phyloP scores from a whole-genome alignment of 1,139 yeast genomes.

The Suhomyces choctaworum region DNA sequence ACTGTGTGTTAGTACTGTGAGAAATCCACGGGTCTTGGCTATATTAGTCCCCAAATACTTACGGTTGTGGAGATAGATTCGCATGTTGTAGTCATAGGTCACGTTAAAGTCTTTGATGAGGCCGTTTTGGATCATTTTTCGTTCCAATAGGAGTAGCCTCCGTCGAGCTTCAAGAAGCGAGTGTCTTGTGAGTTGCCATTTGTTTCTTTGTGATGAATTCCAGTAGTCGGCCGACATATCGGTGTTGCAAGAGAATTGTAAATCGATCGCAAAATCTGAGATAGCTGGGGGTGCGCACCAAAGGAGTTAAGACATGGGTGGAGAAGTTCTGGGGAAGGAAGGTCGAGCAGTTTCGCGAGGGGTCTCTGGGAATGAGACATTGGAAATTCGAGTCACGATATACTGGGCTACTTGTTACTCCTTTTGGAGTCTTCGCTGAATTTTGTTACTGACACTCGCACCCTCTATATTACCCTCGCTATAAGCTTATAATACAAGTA shows the following conservation, averaged over 20 bases:
- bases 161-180: constrained; percentile 43
- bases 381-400: too few relatives aligned
- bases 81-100: constrained; percentile 59
- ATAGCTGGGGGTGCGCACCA: too few relatives aligned
- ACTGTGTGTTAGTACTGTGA: constrained; percentile 27
- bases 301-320: too few relatives aligned
- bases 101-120: constrained; percentile 46
- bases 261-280: neutral
- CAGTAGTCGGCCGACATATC: constrained; percentile 51
- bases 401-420: too few relatives aligned
- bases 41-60: constrained; percentile 10
- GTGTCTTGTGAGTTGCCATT: constrained; percentile 45
- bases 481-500: neutral
- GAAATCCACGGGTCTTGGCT: neutral
- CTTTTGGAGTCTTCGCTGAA: too few relatives aligned
- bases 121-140: constrained; percentile 50
- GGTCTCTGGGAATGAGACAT: too few relatives aligned
- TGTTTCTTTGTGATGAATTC: constrained; percentile 45
- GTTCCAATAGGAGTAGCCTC: constrained; percentile 39
- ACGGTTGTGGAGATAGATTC: constrained; percentile 65
- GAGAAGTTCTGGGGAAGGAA: too few relatives aligned
- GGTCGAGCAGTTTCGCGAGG: too few relatives aligned
- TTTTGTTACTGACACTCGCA: too few relatives aligned
- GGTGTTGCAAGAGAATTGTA: neutral
- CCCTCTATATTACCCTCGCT: neutral